Evolutionary conservation across 2,329 filamentous ascomycete species (phyloP).

Genomic region (Neofusicoccum parvum): DNA sequence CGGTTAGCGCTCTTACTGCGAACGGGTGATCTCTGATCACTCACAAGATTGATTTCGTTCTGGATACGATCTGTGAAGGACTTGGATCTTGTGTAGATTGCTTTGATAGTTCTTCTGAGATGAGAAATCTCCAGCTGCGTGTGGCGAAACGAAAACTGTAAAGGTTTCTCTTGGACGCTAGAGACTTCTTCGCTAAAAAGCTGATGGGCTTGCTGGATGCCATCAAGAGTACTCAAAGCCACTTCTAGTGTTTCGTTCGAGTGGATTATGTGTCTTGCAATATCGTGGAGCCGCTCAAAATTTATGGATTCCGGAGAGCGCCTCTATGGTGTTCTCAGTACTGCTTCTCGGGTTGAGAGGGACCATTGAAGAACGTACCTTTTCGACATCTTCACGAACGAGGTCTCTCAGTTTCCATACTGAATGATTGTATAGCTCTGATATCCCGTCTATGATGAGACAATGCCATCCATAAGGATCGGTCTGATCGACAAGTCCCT

Average conservation of each 20-base stretch:
- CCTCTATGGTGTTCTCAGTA: not conserved
- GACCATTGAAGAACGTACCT: not conserved
- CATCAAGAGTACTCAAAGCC: not conserved
- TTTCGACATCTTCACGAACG: constrained; percentile 1
- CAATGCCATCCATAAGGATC: not conserved
- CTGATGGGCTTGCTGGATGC: not conserved
- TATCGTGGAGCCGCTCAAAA: constrained; percentile 1
- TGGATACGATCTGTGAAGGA: not conserved
- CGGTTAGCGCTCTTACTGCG: not conserved
- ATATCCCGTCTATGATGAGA: not conserved
- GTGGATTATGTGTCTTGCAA: constrained; percentile 8
- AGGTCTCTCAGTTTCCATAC: not conserved
- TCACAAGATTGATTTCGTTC: constrained; percentile 12
- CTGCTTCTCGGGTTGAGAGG: no score
- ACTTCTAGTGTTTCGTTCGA: constrained; percentile 9
- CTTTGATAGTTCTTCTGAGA: not conserved
- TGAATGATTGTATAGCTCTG: not conserved
- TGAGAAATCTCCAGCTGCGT: not conserved
- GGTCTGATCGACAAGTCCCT: not conserved
- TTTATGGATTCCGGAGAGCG: not conserved
- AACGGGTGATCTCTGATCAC: not conserved
- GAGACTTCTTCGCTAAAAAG: not conserved
- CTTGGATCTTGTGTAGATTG: not conserved
- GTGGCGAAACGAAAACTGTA: not conserved
- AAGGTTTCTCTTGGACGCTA: not conserved